A percentile compares a stretch with the other conserved stretches of the same genome.
Conservation (phyloP, 2,329 filamentous ascomycete species). For the Phialemoniopsis sp. region DNA sequence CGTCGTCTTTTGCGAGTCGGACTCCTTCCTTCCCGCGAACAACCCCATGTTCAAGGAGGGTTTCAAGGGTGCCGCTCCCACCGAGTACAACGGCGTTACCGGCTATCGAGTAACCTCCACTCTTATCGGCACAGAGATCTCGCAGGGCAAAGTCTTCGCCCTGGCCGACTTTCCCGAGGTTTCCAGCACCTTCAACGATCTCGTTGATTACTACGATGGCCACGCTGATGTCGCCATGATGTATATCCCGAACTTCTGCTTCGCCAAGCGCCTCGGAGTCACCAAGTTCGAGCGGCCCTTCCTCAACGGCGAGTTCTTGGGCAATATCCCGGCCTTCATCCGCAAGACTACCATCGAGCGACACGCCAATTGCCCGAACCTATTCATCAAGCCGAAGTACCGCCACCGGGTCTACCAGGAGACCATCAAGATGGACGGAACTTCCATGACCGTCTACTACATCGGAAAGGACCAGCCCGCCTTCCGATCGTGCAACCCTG, state of each 20-base stretch:
- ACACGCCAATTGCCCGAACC: conserved; percentile 18
- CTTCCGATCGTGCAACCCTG: conserved; percentile 3
- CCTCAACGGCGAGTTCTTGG: background rate
- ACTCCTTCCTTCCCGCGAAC: conserved; percentile 17
- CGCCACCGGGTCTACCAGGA: conserved; percentile 23
- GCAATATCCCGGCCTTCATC: conserved; percentile 13
- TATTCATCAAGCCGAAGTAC: conserved; percentile 20
- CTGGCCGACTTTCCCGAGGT: conserved; percentile 12
- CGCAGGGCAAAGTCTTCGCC: conserved; percentile 11
- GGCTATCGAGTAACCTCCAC: conserved; percentile 14
- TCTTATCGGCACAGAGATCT: conserved; percentile 12
- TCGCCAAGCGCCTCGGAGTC: conserved; percentile 1
- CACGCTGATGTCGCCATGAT: background rate
- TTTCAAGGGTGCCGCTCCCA: conserved; percentile 3
- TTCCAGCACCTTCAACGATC: background rate
- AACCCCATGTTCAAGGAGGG: conserved; percentile 2
- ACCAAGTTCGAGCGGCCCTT: background rate
- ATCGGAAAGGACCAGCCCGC: conserved; percentile 15
- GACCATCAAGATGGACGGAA: conserved; percentile 32
- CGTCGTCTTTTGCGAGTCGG: conserved; percentile 19
- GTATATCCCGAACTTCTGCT: background rate
- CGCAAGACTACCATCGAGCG: conserved; percentile 16
- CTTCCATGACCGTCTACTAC: conserved; percentile 31
- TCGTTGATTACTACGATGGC: background rate
- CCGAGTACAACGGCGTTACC: conserved; percentile 8